These are phyloP conservation scores for Pyrenophora tritici-repentis DNA, from an alignment of 2,329 filamentous ascomycete species.

Conservation along the genomic window DNA sequence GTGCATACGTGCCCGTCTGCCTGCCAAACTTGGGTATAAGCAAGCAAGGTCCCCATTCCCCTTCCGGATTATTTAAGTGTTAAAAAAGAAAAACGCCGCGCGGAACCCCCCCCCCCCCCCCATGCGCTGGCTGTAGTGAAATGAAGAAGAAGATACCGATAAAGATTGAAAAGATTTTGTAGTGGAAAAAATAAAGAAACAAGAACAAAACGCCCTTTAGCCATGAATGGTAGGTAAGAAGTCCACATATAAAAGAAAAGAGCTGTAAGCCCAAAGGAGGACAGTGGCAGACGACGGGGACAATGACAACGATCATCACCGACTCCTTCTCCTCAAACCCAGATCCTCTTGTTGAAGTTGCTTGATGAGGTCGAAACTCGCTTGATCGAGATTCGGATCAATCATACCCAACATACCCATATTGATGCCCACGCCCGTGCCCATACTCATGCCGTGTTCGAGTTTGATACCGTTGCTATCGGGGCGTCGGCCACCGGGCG, in stretches of 20 bases:
- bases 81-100: neutral
- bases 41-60: slow-evolving; percentile 2
- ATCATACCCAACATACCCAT: slow-evolving; percentile 28
- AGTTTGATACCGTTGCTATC: slow-evolving; percentile 35
- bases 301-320: slow-evolving; percentile 10
- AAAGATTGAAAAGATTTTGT: neutral
- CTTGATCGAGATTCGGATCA: slow-evolving; percentile 33
- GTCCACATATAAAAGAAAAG: neutral
- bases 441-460: slow-evolving; percentile 24
- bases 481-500: slow-evolving; percentile 22
- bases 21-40: slow-evolving; percentile 24
- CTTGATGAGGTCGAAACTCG: slow-evolving; percentile 33
- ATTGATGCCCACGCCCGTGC: slow-evolving; percentile 17
- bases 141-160: neutral
- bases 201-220: neutral
- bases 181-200: neutral
- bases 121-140: neutral
- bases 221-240: neutral
- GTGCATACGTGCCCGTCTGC: no score
- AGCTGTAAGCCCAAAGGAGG: neutral
- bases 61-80: neutral
- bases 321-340: slow-evolving; percentile 36
- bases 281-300: no score
- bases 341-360: slow-evolving; percentile 41
- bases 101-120: neutral